phyloP scores from a whole-genome alignment of 306 rosid species.

The Prunus kanzakura region DNA sequence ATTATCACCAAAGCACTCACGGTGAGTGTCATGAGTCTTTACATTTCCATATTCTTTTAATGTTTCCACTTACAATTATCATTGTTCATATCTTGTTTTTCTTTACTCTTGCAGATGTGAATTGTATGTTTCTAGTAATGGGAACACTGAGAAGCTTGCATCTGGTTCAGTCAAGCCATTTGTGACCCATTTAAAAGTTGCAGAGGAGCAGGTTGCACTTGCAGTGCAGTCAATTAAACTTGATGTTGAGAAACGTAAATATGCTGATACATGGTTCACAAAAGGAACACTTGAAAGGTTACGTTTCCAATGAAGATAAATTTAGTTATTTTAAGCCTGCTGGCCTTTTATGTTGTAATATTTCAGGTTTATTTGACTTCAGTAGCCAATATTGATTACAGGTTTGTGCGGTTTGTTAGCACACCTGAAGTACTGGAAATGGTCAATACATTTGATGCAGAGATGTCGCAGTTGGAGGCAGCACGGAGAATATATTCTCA shows the following conservation, averaged over 20 bases:
- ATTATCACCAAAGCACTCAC: constrained; percentile 83
- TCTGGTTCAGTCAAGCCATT: constrained; percentile 90
- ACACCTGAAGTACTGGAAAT: constrained; percentile 83
- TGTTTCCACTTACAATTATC: constrained; percentile 8
- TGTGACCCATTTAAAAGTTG: constrained; percentile 77
- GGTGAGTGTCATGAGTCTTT: constrained; percentile 45
- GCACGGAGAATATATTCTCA: constrained; percentile 80
- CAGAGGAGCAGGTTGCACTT: constrained; percentile 79
- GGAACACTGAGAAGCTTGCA: constrained; percentile 78
- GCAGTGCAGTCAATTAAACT: constrained; percentile 74
- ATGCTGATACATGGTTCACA: constrained; percentile 79
- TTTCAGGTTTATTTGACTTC: constrained; percentile 23
- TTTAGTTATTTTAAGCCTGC: not conserved
- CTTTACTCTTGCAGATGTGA: constrained; percentile 66
- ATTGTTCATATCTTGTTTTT: constrained; percentile 7
- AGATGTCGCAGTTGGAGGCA: constrained; percentile 92
- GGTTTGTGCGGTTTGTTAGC: constrained; percentile 91
- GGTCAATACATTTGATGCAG: constrained; percentile 79
- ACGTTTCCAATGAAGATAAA: constrained; percentile 6
- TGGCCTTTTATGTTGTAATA: constrained; percentile 2
- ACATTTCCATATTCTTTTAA: constrained; percentile 2
- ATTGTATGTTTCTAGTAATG: constrained; percentile 68
- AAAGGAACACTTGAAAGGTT: constrained; percentile 98
- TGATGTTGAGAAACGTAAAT: constrained; percentile 58
- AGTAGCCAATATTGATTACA: constrained; percentile 25